phyloP scores from a whole-genome alignment of 2,329 filamentous ascomycete genomes.

The Diaporthe australafricana region DNA sequence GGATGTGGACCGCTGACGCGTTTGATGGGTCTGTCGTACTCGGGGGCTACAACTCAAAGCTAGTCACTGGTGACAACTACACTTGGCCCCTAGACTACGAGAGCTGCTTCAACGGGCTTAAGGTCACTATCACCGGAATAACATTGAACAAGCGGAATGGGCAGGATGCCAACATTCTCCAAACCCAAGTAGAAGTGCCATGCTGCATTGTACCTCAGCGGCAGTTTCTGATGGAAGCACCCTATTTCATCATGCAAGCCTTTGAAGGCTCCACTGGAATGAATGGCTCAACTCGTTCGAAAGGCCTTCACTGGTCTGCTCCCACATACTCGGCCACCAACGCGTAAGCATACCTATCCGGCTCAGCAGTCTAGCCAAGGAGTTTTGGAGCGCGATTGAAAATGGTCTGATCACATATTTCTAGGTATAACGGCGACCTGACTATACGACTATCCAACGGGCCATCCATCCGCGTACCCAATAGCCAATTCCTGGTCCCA shows the following conservation, averaged over 20 bases:
- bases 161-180: conserved; percentile 43
- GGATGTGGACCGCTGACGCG: conserved; percentile 43
- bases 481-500: background rate
- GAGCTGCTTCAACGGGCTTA: conserved; percentile 46
- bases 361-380: no score
- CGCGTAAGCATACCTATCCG: no score
- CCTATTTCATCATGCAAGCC: conserved; percentile 34
- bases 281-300: background rate
- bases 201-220: conserved; percentile 48
- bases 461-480: background rate
- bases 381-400: background rate
- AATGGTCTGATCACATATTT: background rate
- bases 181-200: conserved; percentile 40
- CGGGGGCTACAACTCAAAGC: conserved; percentile 49
- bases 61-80: conserved; percentile 44
- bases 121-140: conserved; percentile 41
- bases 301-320: background rate
- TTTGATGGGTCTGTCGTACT: conserved; percentile 48
- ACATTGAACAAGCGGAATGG: conserved; percentile 45
- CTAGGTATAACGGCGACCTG: background rate
- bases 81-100: conserved; percentile 44
- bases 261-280: conserved; percentile 38
- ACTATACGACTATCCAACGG: background rate
- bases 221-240: conserved; percentile 46
- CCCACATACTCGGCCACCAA: background rate